Evolutionary conservation across 73 alveolate genomes (phyloP), one percentile per base, ranked within the genome.

Genomic region (Stentor roeselii): DNA sequence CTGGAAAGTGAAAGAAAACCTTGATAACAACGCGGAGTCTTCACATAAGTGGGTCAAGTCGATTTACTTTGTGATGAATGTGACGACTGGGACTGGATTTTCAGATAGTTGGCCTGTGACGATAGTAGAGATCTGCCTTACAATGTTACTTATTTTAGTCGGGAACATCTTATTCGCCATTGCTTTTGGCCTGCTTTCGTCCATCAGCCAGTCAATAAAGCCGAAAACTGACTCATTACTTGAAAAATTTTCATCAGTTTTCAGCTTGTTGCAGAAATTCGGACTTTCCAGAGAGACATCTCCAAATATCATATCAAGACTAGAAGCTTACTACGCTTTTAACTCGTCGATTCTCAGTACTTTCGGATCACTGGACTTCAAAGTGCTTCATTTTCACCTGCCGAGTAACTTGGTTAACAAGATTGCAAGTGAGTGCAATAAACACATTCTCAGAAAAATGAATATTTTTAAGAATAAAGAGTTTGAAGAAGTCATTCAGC

Each of bases 161-260:
- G 95, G 95, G 15, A 90, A 87, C 59, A 60, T 86, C 2, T 59
- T 90, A 59, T 87, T 90, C 58, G 95, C 95, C 30, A 84, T 90
- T 3, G 93, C 91, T 27, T 90, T 90, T 59, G 93, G 95, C 30
- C 59, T 87, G 40, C 67, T 90, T 15, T 91, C 95, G 2, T 80
- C 88, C 4, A 78, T 90, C 36, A 35, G 38, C 75, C 77, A 34
- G 14, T 76, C 38, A 1, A 14, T 14, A 34, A 39, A 76, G 34
- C 21, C 36, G 11, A n/a, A 34, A 2, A 1, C n/a, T 1, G 35
- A 76, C 11, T 21, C 14, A 14, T 39, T 14, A 32, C 14, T 76
- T 37, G 30, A 76, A 1, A 76, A 76, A 40, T 32, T 76, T 78
- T 6, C 1, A 1, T n/a, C 36, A 1, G 31, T n/a, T 21, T 76